Base-by-base conservation (phyloP, 352 stramenopile species). In the Thraustochytrium aureum region DNA sequence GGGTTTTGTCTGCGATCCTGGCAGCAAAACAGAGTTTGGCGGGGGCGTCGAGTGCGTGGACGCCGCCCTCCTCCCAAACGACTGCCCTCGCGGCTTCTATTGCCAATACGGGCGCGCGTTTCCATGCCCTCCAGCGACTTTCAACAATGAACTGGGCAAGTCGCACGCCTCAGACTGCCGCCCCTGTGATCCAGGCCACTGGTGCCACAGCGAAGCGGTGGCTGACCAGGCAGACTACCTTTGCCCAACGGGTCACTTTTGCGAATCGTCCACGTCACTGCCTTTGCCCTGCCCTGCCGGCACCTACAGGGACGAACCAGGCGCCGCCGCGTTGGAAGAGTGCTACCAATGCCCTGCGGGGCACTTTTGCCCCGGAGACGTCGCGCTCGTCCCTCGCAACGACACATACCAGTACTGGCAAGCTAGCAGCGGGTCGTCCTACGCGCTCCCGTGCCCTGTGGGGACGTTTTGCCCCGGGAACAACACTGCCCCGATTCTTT, bases 371-470 rank as follows among this genome's bases (percentile, higher is more conserved):
- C 0, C 87, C 17, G 69, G 59, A 2, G 32, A 59, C 26, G 32
- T 35, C 17, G 26, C 60, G 38, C 20, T 72, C 33, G 12, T 33
- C 3, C 56, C 41, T 4, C 26, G 33, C 32, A 20, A 56, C 50
- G 38, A 37, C 35, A 75, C 62, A 6, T 35, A 67, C 22, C n/a
- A 30, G 42, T 82, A 72, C 75, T 79, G 69, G 69, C 43, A 67
- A 22, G 69, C 69, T 14, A 65, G 45, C 43, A 54, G 30, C 26
- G 69, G 69, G 1, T 64, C 52, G 26, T 67, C 37, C 41, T 79
- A 67, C 47, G 88, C 92, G 82, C 92, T 91, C 56, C 88, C 92
- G 2, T 97, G 93, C 85, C 91, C 91, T 14, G 89, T 22, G 32
- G 74, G 74, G 3, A 83, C 74, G 3, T 83, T 66, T 50, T 84